Percentiles rank a stretch among this genome's conserved stretches.
These are phyloP conservation scores for Coemansia pectinata DNA, from an alignment of 192 early-diverging fungal species.

Conservation along the genomic window DNA sequence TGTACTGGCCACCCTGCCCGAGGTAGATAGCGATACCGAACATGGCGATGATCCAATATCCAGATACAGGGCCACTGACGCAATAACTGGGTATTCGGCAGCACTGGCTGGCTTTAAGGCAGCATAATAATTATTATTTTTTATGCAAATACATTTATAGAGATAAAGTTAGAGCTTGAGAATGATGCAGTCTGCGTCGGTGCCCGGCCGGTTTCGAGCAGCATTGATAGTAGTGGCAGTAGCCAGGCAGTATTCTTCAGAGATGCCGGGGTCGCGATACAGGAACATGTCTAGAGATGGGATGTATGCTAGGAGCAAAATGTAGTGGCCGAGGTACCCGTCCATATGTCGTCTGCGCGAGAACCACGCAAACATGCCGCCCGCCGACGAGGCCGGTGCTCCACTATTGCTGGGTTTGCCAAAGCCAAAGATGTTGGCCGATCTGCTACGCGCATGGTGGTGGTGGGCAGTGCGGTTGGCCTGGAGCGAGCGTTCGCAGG, in stretches of 20 bases:
- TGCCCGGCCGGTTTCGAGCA: slow-evolving; percentile 70
- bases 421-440: slow-evolving; percentile 23
- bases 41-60: not conserved
- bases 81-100: not conserved
- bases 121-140: no score
- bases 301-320: slow-evolving; percentile 85
- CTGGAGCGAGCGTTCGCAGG: slow-evolving; percentile 57
- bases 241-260: slow-evolving; percentile 71
- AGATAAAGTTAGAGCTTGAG: slow-evolving; percentile 32
- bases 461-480: not conserved
- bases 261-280: slow-evolving; percentile 82
- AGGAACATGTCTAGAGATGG: slow-evolving; percentile 75
- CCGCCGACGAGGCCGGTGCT: not conserved
- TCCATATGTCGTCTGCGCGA: slow-evolving; percentile 26
- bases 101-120: not conserved
- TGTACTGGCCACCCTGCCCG: not conserved
- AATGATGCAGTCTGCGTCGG: slow-evolving; percentile 78
- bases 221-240: slow-evolving; percentile 62
- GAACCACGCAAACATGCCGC: slow-evolving; percentile 25
- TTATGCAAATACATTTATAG: not conserved
- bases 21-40: slow-evolving; percentile 8
- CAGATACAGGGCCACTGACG: not conserved
- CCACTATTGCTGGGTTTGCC: not conserved
- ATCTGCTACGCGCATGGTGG: slow-evolving; percentile 14
- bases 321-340: slow-evolving; percentile 81